Evolutionary conservation across 2,329 filamentous ascomycete species (phyloP).

Genomic region (Diplodia scrobiculata): DNA sequence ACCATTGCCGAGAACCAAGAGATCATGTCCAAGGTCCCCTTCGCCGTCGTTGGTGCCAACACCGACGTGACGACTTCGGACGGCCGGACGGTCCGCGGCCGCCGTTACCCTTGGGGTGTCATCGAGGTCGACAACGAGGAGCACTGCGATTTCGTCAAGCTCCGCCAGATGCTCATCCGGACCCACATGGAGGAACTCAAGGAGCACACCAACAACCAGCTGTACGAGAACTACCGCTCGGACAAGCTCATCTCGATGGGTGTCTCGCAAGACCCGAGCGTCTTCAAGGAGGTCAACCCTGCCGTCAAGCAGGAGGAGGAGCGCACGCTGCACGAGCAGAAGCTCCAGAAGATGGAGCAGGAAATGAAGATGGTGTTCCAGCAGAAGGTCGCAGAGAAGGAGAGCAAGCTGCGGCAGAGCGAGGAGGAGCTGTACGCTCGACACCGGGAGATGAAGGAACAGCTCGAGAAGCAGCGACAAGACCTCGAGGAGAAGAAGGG

Average conservation of each 20-base stretch:
- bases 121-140: slow-evolving; percentile 99
- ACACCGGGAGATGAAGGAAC: slow-evolving; percentile 99
- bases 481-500: slow-evolving; percentile 99
- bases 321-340: slow-evolving; percentile 96
- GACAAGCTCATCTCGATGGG: slow-evolving; percentile 99
- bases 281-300: slow-evolving; percentile 99
- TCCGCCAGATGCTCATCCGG: slow-evolving; percentile 99
- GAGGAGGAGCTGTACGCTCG: slow-evolving; percentile 98
- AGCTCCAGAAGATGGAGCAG: slow-evolving; percentile 99
- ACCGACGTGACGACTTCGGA: slow-evolving; percentile 88
- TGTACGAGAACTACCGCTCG: slow-evolving; percentile 99
- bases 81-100: slow-evolving; percentile 92
- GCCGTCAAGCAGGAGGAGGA: slow-evolving; percentile 99
- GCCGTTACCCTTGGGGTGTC: slow-evolving; percentile 95
- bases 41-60: slow-evolving; percentile 96
- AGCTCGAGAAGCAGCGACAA: slow-evolving; percentile 88
- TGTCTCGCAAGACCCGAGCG: slow-evolving; percentile 95
- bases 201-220: slow-evolving; percentile 98
- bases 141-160: slow-evolving; percentile 99
- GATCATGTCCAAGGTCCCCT: slow-evolving; percentile 99
- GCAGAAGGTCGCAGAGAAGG: slow-evolving; percentile 99
- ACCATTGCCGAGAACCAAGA: slow-evolving; percentile 99
- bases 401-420: slow-evolving; percentile 99
- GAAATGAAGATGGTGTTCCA: slow-evolving; percentile 99
- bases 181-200: slow-evolving; percentile 99